Evolutionary conservation across 2,329 filamentous ascomycete genomes (phyloP).

Genomic region (Epicoccum nigrum): DNA sequence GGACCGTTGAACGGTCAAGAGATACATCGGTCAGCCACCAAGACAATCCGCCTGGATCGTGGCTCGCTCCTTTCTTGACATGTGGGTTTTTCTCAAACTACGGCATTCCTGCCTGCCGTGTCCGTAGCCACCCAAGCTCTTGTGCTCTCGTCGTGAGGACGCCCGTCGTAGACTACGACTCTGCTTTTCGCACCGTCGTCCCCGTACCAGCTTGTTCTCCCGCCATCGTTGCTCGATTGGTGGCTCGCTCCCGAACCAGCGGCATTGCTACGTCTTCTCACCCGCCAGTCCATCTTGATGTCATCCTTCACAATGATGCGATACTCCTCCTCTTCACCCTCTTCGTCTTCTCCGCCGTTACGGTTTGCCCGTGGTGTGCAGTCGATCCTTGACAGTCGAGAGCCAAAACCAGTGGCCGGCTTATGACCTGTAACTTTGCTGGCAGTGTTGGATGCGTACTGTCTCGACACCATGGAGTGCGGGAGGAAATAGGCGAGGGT

Average conservation of each 20-base stretch:
- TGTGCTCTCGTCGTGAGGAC: too few species aligned
- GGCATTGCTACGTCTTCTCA: background rate
- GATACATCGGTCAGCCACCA: too few species aligned
- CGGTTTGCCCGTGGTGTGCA: background rate
- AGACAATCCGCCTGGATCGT: too few species aligned
- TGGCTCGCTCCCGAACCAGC: background rate
- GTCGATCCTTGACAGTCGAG: conserved; percentile 3
- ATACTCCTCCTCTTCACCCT: conserved; percentile 5
- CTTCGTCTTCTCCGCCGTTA: background rate
- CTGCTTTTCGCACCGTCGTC: background rate
- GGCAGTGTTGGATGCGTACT: conserved; percentile 7
- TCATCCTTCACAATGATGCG: conserved; percentile 9
- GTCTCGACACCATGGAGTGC: conserved; percentile 3
- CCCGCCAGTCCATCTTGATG: conserved; percentile 3
- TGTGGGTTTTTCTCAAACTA: too few species aligned
- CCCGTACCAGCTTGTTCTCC: background rate
- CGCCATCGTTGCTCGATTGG: background rate
- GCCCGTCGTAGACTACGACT: too few species aligned
- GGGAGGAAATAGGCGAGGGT: conserved; percentile 11
- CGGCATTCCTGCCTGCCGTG: too few species aligned
- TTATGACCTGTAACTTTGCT: conserved; percentile 4
- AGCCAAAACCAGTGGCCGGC: background rate
- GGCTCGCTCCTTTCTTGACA: too few species aligned
- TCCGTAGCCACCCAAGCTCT: too few species aligned
- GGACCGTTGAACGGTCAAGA: too few species aligned